Evolutionary conservation across 2,329 filamentous ascomycete genomes (phyloP).

Genomic region (Lojkania enalia): DNA sequence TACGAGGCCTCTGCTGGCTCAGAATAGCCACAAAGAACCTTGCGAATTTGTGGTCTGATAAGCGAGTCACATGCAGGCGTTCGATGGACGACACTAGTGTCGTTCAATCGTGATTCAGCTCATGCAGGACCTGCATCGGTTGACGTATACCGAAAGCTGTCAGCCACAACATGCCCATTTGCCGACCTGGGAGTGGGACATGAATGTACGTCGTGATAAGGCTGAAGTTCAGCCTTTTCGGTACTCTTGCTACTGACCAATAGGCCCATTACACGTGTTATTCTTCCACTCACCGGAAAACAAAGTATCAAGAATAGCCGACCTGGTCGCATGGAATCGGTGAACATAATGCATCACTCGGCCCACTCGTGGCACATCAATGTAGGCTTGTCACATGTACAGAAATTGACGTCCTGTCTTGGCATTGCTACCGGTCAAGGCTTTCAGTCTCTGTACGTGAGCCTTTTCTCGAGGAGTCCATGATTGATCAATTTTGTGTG

Average conservation of each 20-base stretch:
- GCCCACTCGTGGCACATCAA: too few relatives aligned
- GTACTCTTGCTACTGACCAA: neutral
- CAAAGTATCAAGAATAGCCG: neutral
- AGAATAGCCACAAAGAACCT: neutral
- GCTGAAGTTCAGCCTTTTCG: neutral
- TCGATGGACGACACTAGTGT: too few relatives aligned
- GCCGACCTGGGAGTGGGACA: too few relatives aligned
- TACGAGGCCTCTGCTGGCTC: neutral
- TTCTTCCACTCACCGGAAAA: neutral
- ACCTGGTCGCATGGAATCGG: too few relatives aligned
- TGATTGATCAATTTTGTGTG: too few relatives aligned
- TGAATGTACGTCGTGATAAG: neutral
- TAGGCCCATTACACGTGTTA: neutral
- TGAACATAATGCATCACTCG: too few relatives aligned
- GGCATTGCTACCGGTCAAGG: too few relatives aligned
- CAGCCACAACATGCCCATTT: neutral
- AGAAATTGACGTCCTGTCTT: too few relatives aligned
- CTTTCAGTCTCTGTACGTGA: too few relatives aligned
- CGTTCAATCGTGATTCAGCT: neutral
- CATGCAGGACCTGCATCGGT: neutral
- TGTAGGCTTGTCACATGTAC: too few relatives aligned
- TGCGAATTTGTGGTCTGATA: neutral
- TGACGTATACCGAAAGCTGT: neutral
- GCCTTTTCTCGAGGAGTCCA: too few relatives aligned
- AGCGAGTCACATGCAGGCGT: neutral